Conservation (phyloP, 495 filamentous ascomycete species). For the Rusavskia elegans region DNA sequence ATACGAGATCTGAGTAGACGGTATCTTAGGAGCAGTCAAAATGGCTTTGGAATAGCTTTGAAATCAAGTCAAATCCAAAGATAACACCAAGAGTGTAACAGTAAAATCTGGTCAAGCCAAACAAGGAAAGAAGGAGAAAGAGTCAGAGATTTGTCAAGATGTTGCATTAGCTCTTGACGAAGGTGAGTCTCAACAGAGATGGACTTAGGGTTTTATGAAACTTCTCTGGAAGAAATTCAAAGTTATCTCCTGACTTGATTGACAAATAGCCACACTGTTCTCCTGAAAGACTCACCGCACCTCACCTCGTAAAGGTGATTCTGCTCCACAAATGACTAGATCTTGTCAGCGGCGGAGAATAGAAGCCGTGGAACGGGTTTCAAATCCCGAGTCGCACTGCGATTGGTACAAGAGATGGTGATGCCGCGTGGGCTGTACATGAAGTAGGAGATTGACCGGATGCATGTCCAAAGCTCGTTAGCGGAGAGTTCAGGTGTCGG, state of each 20-base stretch:
- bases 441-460: not conserved
- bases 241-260: no score
- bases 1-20: no score
- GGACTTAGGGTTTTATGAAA: not conserved
- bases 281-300: no score
- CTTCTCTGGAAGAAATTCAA: no score
- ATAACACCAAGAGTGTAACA: not conserved
- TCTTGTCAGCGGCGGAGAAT: not conserved
- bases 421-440: not conserved
- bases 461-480: not conserved
- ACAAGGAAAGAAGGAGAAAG: not conserved
- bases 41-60: no score
- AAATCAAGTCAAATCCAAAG: no score
- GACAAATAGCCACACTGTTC: no score
- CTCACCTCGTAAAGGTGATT: no score
- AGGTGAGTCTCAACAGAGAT: not conserved
- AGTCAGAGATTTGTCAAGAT: not conserved
- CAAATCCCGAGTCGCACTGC: not conserved
- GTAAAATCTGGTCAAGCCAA: not conserved
- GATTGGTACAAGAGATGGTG: not conserved
- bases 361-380: not conserved
- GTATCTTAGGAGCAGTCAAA: no score
- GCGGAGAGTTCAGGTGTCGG: not conserved
- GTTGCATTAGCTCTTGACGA: not conserved
- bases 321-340: no score